Evolutionary conservation across 768 basidiomycete genomes (phyloP), one percentile per base, ranked within the genome.

Genomic region (Tylopilus plumbeoviolaceoides): DNA sequence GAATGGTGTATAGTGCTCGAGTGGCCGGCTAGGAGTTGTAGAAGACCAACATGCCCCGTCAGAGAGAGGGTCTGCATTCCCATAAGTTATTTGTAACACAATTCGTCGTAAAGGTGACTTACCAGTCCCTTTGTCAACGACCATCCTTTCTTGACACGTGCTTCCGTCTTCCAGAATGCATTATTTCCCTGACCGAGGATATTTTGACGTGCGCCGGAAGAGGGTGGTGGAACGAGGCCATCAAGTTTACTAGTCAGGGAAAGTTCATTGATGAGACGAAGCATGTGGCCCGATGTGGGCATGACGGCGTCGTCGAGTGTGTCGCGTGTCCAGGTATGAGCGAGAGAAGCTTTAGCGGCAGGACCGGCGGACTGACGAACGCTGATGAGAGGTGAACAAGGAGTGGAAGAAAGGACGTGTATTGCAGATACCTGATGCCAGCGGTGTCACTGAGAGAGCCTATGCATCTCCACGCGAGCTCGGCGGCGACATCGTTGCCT

Each of bases 341-440:
- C 85, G 2, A 98, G 41, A 0, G 92, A 80, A 0, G 93, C 93
- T 70, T 98, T 98, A 55, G 83, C 66, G 0, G 84, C 81, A 21
- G 83, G 80, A 0, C 92, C 91, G 0, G 95, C 93, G 1, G 87
- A 78, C 63, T 89, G 81, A 30, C 97, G 85, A 49, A 95, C 88
- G 53, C 92, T 95, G 58, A 28, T 3, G 48, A 39, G 40, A 20
- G 39, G 44, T 61, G 28, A 60, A 55, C 31, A 47, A 15, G 43
- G 10, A 35, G 15, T 0, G 14, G 30, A 39, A n/a, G 0, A 33
- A 44, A 23, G 41, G 21, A 52, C 1, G 21, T 20, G 44, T 15
- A 23, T 38, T 20, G 44, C 28, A 33, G 23, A 53, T 56, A 91
- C 93, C 87, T 89, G 39, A 95, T 74, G 2, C 91, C 93, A 23